These are phyloP conservation scores for Zea luxurians DNA, from an alignment of 176 grass and related monocot genomes.

Conservation along the genomic window DNA sequence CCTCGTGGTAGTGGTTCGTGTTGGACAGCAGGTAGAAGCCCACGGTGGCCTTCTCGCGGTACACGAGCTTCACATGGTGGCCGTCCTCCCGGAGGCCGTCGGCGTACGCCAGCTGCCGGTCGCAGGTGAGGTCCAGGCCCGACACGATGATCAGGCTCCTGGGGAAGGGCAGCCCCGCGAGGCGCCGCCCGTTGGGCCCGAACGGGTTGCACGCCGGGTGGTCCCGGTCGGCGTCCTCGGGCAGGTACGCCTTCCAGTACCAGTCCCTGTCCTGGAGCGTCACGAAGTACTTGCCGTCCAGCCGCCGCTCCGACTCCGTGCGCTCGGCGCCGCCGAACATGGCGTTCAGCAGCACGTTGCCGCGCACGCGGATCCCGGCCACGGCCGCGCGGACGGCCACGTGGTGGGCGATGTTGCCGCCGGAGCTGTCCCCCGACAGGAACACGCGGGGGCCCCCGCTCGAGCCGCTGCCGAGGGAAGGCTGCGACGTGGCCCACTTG, in stretches of 20 bases:
- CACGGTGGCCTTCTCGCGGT: conserved; percentile 78
- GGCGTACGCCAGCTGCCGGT: conserved; percentile 82
- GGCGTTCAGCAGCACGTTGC: conserved; percentile 90
- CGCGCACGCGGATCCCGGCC: conserved; percentile 63
- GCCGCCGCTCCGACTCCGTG: conserved; percentile 74
- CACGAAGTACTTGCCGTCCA: conserved; percentile 97
- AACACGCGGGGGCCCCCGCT: conserved; percentile 57
- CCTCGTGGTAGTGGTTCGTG: conserved; percentile 89
- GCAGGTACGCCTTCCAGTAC: conserved; percentile 99
- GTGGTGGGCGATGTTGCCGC: conserved; percentile 97
- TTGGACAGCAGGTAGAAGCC: conserved; percentile 94
- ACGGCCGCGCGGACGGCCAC: conserved; percentile 74
- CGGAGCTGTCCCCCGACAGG: conserved; percentile 92
- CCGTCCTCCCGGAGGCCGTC: conserved; percentile 71
- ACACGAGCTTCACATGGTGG: conserved; percentile 70
- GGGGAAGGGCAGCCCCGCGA: conserved; percentile 60
- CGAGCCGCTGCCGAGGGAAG: conserved; percentile 64
- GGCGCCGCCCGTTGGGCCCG: conserved; percentile 67
- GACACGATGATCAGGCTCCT: conserved; percentile 95
- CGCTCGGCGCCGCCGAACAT: conserved; percentile 85
- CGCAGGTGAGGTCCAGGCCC: conserved; percentile 82
- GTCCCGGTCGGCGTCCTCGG: conserved; percentile 84
- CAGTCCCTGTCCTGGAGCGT: conserved; percentile 96
- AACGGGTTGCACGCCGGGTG: conserved; percentile 96
- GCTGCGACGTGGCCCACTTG: conserved; percentile 73